Base-by-base conservation (phyloP, 148 eudicot species). In the Vaccinium myrtillus region DNA sequence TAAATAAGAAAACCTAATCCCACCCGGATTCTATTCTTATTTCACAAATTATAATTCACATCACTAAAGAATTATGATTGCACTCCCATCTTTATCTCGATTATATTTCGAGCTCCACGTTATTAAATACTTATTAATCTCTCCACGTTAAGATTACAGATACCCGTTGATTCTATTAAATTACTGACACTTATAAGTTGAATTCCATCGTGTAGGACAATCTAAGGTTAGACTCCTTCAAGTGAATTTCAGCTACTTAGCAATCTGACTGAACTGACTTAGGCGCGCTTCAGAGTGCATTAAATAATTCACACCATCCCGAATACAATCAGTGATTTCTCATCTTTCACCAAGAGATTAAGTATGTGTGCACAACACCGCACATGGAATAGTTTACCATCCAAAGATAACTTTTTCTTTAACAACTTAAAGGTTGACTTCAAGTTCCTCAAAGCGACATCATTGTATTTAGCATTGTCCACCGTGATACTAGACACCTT, bases 381-480 rank as follows among this genome's bases (percentile, higher is more conserved):
- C n/a, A 69, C 74, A 15, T 39, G 23, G 6, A 73, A 65, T n/a
- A 21, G 1, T n/a, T 61, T 79, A n/a, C 82, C 82, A 54, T 43
- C 51, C 8, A 11, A 56, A 58, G 15, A 1, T 6, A 79, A 12
- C 30, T 46, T 55, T 12, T n/a, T 16, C 6, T 58, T 80, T 51
- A 51, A 51, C 71, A 80, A 81, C 0, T 63, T 23, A 18, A 81
- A 81, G 2, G 6, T 59, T 39, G 46, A 27, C 13, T 81, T 81
- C 7, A 81, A 21, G 39, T 36, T 39, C 21, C 30, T 81, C 36
- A 32, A 32, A 2, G 51, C 18, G 4, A 50, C 23, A 80, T 58
- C 69, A 80, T 80, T 80, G 23, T 80, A 55, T 1, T 48, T 8
- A 11, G 82, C 49, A 58, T 80, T 80, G 19, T 80, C 82, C 5